Base-by-base conservation (phyloP, 495 filamentous ascomycete genomes). In the Terfezia boudieri region DNA sequence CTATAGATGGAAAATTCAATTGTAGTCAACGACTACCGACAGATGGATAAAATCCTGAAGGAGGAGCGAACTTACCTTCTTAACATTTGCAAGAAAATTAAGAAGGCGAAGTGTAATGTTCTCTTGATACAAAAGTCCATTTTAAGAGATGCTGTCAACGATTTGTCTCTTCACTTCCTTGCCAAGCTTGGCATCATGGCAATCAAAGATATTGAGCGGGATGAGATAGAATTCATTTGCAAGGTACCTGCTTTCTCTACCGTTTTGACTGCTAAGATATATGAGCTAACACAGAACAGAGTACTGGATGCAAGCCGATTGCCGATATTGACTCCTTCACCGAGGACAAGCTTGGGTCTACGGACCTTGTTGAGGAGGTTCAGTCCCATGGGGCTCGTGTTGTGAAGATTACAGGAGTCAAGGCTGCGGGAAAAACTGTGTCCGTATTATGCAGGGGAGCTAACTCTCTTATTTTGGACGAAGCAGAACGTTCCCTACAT, bases 21-120 rank as follows among this genome's bases (percentile, higher is more conserved):
- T 60, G 81, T 92, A 9, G 90, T 98, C 50, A 96, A 98, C 69
- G 90, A 98, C 73, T 98, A 98, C 75, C 76, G 90, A 56, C 90
- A 98, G 69, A 98, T 98, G 90, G 90, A 98, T 70, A 98, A 95
- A 75, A 98, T 98, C 60, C 75, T 98, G 54, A 98, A 98, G 69
- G 90, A 98, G 71, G 90, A 98, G 73, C 85, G 92, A 56, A 86
- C 87, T 56, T 98, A 98, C 69, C 75, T 98, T 56, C 78, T 98
- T 49, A 94, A 95, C 71, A 86, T 98, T 79, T 86, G 87, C 64
- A 98, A 98, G 78, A 98, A 95, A 77, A 98, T 98, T 71, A 94
- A 95, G 72, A 96, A 94, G 74, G 88, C 87, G 61, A 95, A 95
- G 71, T 98, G 90, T 74, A 98, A 98, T 64, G 92, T 98, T 36